Conservation (phyloP, 148 eudicot genomes). For the Diospyros lotus region DNA sequence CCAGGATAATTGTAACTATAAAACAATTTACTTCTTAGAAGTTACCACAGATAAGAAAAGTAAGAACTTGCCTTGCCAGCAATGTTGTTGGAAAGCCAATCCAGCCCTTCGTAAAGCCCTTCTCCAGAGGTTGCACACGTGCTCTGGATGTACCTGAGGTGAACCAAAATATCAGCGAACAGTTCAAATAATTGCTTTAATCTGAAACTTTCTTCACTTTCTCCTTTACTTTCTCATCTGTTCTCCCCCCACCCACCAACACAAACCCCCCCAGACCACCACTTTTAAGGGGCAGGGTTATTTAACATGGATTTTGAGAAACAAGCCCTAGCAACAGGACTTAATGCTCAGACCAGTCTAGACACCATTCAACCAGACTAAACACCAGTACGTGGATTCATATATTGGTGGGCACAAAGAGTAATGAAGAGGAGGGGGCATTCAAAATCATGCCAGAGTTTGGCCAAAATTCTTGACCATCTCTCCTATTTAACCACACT, state of each 20-base stretch:
- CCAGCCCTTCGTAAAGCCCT: conserved; percentile 23
- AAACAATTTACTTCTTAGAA: no score
- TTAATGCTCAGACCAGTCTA: background rate
- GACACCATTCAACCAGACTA: background rate
- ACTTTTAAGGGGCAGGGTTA: background rate
- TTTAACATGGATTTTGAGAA: background rate
- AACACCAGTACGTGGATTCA: no score
- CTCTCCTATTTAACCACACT: background rate
- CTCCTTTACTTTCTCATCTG: background rate
- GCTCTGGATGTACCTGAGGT: conserved; percentile 19
- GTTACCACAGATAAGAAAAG: background rate
- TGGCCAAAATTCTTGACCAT: background rate
- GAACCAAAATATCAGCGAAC: background rate
- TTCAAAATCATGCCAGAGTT: background rate
- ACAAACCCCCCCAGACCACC: background rate
- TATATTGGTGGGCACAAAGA: no score
- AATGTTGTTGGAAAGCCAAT: conserved; percentile 29
- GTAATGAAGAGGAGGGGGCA: no score
- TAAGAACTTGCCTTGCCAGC: conserved; percentile 21
- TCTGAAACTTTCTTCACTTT: no score
- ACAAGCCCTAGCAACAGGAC: background rate
- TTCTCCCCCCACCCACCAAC: no score
- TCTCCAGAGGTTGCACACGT: conserved; percentile 21
- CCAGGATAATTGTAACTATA: no score
- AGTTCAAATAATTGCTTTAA: background rate